Conservation (phyloP, 371 early-diverging fungal genomes). For the Mortierella sp. region DNA sequence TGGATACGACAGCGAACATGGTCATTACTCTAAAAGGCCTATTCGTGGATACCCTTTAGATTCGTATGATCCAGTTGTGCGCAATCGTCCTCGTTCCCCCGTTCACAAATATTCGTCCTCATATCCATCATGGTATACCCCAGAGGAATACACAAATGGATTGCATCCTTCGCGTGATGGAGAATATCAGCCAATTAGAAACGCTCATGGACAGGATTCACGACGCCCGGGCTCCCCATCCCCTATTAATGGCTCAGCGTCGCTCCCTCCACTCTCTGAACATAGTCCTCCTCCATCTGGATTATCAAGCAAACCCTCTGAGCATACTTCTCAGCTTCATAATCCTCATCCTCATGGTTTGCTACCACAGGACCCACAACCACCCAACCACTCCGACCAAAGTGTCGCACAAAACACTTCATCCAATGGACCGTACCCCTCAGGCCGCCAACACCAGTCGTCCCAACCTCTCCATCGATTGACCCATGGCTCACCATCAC, state of each 20-base stretch:
- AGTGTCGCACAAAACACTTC: not conserved
- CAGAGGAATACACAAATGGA: slow-evolving; percentile 36
- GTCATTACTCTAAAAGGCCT: slow-evolving; percentile 32
- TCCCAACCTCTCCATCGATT: not conserved
- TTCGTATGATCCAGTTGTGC: not conserved
- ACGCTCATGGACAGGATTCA: slow-evolving; percentile 5
- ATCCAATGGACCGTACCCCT: slow-evolving; percentile 12
- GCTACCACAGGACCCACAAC: slow-evolving; percentile 14
- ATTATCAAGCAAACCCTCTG: slow-evolving; percentile 9
- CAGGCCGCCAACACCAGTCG: not conserved
- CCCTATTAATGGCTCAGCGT: not conserved
- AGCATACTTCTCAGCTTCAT: not conserved
- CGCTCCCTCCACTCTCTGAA: slow-evolving; percentile 2
- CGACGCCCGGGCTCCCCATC: slow-evolving; percentile 24
- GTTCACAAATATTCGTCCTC: slow-evolving; percentile 35
- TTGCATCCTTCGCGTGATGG: slow-evolving; percentile 14
- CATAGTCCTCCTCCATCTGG: slow-evolving; percentile 20
- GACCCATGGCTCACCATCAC: not conserved
- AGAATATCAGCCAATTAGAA: slow-evolving; percentile 4
- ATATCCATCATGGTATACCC: slow-evolving; percentile 55
- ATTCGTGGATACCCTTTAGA: slow-evolving; percentile 12
- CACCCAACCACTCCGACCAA: slow-evolving; percentile 11
- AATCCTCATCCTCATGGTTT: slow-evolving; percentile 4
- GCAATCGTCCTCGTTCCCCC: slow-evolving; percentile 4
- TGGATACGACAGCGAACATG: slow-evolving; percentile 11